Evolutionary conservation across 345 rosid species (phyloP).

Genomic region (Anacardium occidentale): DNA sequence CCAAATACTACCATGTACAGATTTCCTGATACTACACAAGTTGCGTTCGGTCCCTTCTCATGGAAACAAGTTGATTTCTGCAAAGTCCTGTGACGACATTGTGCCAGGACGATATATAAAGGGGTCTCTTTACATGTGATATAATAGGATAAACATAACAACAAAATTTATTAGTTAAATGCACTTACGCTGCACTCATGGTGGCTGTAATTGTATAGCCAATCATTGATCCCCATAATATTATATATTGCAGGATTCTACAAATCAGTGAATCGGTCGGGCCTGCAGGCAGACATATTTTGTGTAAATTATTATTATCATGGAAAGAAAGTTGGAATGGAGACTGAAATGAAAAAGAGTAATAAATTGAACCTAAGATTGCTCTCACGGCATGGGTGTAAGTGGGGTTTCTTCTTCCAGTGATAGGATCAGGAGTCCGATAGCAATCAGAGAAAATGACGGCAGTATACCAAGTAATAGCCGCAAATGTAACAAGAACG

Average conservation of each 20-base stretch:
- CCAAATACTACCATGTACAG: constrained; percentile 26
- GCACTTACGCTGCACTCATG: constrained; percentile 44
- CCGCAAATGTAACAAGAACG: constrained; percentile 13
- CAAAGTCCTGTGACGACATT: constrained; percentile 19
- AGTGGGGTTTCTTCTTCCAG: constrained; percentile 43
- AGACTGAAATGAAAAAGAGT: neutral
- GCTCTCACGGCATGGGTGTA: constrained; percentile 43
- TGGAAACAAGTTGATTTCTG: constrained; percentile 37
- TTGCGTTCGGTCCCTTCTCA: constrained; percentile 8
- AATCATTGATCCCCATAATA: constrained; percentile 34
- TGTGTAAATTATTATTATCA: too few species aligned
- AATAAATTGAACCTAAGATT: constrained; percentile 45
- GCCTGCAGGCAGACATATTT: constrained; percentile 9
- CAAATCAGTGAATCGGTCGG: constrained; percentile 6
- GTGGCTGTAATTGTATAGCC: constrained; percentile 58
- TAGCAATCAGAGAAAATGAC: constrained; percentile 38
- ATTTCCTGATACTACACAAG: constrained; percentile 29
- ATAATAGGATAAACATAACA: neutral
- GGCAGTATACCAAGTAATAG: constrained; percentile 23
- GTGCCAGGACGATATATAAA: too few species aligned
- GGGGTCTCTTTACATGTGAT: too few species aligned
- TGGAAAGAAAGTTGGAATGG: neutral
- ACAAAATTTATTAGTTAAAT: neutral
- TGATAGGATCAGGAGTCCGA: constrained; percentile 40
- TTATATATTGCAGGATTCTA: constrained; percentile 13